These are phyloP conservation scores for Trichoderma citrinoviride DNA, from an alignment of 2,329 filamentous ascomycete genomes.

Conservation along the genomic window DNA sequence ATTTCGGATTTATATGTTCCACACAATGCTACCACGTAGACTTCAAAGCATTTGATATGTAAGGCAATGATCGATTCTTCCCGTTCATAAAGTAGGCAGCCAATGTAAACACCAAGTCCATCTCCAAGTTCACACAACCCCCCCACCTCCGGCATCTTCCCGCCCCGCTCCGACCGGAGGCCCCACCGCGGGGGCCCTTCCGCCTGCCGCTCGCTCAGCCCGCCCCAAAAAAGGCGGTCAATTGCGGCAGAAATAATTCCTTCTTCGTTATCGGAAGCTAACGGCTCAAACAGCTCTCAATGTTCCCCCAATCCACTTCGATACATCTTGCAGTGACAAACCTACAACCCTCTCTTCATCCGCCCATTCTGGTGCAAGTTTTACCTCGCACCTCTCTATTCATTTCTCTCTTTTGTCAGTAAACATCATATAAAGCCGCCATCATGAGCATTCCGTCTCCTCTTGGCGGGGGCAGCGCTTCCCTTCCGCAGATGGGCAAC, in stretches of 20 bases:
- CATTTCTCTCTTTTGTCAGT: not conserved
- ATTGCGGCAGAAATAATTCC: slow-evolving; percentile 40
- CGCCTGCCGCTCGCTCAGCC: slow-evolving; percentile 14
- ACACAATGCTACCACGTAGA: no score
- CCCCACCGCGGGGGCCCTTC: slow-evolving; percentile 29
- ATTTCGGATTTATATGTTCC: no score
- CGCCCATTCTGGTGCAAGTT: not conserved
- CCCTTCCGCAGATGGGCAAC: slow-evolving; percentile 32
- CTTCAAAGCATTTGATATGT: no score
- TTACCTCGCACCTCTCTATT: not conserved
- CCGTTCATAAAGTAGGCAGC: no score
- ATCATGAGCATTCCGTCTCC: slow-evolving; percentile 42
- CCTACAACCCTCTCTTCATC: not conserved
- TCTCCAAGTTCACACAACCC: not conserved
- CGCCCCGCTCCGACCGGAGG: slow-evolving; percentile 15
- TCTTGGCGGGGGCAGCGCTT: slow-evolving; percentile 25
- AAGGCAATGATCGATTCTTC: no score
- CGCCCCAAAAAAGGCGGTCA: slow-evolving; percentile 41
- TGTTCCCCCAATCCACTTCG: not conserved
- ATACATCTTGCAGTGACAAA: not conserved
- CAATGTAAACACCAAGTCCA: no score
- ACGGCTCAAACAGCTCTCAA: not conserved
- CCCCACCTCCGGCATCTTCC: not conserved
- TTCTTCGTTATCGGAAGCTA: not conserved
- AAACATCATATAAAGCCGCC: not conserved